Evolutionary conservation across 345 rosid species (phyloP).

Genomic region (Geranium brycei): DNA sequence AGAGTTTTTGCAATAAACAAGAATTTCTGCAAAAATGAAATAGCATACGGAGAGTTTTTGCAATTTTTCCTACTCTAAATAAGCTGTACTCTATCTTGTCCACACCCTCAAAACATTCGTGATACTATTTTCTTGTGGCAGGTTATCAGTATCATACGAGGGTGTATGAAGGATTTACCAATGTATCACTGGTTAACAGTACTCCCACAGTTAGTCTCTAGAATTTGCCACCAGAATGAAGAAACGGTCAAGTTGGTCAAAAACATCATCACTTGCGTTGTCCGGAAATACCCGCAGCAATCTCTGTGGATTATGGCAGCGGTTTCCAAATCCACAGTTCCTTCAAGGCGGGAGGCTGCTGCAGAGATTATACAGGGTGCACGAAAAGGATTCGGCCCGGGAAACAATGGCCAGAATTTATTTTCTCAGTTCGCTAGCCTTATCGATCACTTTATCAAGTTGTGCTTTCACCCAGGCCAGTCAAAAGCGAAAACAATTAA

Average conservation of each 20-base stretch:
- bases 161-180: slow-evolving; percentile 95
- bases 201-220: slow-evolving; percentile 89
- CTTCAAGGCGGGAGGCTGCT: slow-evolving; percentile 91
- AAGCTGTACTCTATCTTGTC: too few relatives aligned
- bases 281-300: slow-evolving; percentile 84
- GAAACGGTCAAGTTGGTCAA: slow-evolving; percentile 70
- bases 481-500: slow-evolving; percentile 64
- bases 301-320: slow-evolving; percentile 95
- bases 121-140: slow-evolving; percentile 21
- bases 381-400: slow-evolving; percentile 57
- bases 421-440: slow-evolving; percentile 81
- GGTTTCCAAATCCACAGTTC: slow-evolving; percentile 84
- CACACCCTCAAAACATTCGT: not conserved
- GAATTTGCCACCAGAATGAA: slow-evolving; percentile 93
- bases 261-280: slow-evolving; percentile 68
- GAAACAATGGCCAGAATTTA: slow-evolving; percentile 56
- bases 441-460: slow-evolving; percentile 76
- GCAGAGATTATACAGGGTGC: slow-evolving; percentile 90
- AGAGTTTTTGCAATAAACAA: too few relatives aligned
- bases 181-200: slow-evolving; percentile 90
- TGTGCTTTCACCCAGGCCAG: slow-evolving; percentile 88
- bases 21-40: too few relatives aligned
- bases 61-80: not conserved
- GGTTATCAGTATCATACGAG: slow-evolving; percentile 78
- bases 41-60: too few relatives aligned